Evolutionary conservation across 202 grass and related monocot genomes (phyloP).

Genomic region (Musa balbisiana): DNA sequence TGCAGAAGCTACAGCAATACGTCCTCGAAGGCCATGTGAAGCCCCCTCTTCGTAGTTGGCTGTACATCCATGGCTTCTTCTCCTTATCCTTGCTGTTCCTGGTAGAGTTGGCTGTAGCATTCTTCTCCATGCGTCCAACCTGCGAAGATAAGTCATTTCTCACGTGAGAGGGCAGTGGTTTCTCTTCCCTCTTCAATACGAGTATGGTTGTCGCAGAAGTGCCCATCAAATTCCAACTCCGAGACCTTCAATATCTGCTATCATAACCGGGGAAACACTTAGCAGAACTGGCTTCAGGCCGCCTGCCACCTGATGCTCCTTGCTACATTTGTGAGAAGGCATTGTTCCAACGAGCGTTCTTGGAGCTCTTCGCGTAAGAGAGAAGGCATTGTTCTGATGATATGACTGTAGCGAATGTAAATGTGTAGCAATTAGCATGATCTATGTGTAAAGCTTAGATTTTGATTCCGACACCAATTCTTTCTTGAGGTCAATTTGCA

Average conservation of each 20-base stretch:
- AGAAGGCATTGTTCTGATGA: not conserved
- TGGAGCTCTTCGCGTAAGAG: not conserved
- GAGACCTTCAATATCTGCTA: slow-evolving; percentile 11
- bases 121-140: slow-evolving; percentile 10
- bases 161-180: slow-evolving; percentile 16
- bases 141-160: not conserved
- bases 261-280: not conserved
- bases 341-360: not conserved
- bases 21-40: slow-evolving; percentile 66
- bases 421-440: not conserved
- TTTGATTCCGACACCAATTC: too few species aligned
- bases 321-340: slow-evolving; percentile 11
- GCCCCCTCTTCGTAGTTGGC: slow-evolving; percentile 23
- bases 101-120: not conserved
- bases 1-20: slow-evolving; percentile 83
- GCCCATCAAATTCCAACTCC: slow-evolving; percentile 12
- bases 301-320: slow-evolving; percentile 7
- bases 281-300: not conserved
- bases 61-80: slow-evolving; percentile 15
- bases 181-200: not conserved
- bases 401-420: not conserved
- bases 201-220: slow-evolving; percentile 1
- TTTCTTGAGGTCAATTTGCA: too few species aligned
- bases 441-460: too few species aligned
- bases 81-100: not conserved